A percentile compares a stretch with the other conserved stretches of the same genome.
These are phyloP conservation scores for Rubia balearica DNA, from an alignment of 305 asterid species.

Conservation along the genomic window DNA sequence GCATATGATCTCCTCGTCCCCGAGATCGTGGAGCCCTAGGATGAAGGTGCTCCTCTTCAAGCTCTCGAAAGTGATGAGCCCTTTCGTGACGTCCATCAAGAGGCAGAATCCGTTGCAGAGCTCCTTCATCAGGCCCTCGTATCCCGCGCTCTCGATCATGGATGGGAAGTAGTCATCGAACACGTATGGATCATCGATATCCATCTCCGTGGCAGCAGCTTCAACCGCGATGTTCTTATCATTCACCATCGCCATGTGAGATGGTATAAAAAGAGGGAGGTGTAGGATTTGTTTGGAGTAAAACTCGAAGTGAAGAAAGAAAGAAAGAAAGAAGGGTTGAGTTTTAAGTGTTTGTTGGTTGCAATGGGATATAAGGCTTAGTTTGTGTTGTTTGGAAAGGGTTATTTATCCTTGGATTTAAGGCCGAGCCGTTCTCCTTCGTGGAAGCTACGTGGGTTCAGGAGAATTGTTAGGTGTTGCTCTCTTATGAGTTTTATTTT, in stretches of 20 bases:
- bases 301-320: neutral
- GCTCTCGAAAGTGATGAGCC: constrained; percentile 34
- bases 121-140: constrained; percentile 29
- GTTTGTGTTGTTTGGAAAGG: constrained; percentile 6
- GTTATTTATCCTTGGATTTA: constrained; percentile 4
- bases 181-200: constrained; percentile 16
- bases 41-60: constrained; percentile 28
- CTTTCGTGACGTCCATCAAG: constrained; percentile 29
- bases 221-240: neutral
- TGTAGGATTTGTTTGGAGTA: neutral
- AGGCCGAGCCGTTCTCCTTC: constrained; percentile 22
- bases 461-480: constrained; percentile 1
- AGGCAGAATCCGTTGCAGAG: constrained; percentile 24
- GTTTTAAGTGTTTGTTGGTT: neutral
- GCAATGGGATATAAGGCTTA: neutral
- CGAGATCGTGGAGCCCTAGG: constrained; percentile 27
- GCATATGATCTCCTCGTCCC: constrained; percentile 28
- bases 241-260: neutral
- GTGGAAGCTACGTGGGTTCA: constrained; percentile 24
- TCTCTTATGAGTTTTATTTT: neutral
- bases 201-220: constrained; percentile 1
- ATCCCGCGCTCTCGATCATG: constrained; percentile 27
- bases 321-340: neutral
- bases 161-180: constrained; percentile 34
- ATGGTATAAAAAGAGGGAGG: neutral